Evolutionary conservation across 495 filamentous ascomycete species (phyloP).

Genomic region (Aspergillus leporis): DNA sequence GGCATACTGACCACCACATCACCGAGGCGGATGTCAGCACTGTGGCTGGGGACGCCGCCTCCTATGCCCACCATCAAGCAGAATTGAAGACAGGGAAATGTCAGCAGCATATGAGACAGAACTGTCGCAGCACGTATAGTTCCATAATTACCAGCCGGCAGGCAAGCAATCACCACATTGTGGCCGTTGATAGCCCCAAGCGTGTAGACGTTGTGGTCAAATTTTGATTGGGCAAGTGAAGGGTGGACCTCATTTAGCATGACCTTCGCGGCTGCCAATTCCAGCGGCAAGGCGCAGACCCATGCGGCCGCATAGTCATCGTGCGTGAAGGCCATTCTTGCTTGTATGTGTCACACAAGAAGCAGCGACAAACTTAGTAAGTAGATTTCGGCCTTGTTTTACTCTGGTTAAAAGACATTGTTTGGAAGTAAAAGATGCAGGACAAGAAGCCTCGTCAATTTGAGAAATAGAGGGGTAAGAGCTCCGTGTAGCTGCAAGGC

Average conservation of each 20-base stretch:
- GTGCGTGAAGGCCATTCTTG: background rate
- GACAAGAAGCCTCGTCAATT: too few relatives aligned
- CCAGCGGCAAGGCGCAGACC: too few relatives aligned
- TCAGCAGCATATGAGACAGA: background rate
- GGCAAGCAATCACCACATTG: conserved; percentile 4
- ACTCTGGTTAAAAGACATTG: too few relatives aligned
- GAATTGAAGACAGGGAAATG: background rate
- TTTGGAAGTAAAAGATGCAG: too few relatives aligned
- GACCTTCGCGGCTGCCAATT: conserved; percentile 2
- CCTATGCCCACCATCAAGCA: conserved; percentile 3
- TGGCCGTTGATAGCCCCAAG: conserved; percentile 4
- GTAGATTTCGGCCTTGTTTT: too few relatives aligned
- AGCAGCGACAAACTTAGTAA: too few relatives aligned
- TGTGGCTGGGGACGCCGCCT: conserved; percentile 3
- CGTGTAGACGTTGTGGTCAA: conserved; percentile 2
- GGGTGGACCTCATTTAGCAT: conserved; percentile 3
- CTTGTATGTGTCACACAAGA: background rate
- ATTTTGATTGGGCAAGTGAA: background rate
- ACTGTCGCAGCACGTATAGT: background rate
- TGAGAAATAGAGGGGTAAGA: too few relatives aligned
- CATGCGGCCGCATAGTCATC: too few relatives aligned
- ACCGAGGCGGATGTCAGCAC: background rate
- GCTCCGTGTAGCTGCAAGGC: too few relatives aligned
- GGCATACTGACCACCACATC: too few relatives aligned
- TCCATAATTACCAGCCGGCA: too few relatives aligned